Conservation (phyloP, 148 eudicot species). For the Euryodendron excelsum region DNA sequence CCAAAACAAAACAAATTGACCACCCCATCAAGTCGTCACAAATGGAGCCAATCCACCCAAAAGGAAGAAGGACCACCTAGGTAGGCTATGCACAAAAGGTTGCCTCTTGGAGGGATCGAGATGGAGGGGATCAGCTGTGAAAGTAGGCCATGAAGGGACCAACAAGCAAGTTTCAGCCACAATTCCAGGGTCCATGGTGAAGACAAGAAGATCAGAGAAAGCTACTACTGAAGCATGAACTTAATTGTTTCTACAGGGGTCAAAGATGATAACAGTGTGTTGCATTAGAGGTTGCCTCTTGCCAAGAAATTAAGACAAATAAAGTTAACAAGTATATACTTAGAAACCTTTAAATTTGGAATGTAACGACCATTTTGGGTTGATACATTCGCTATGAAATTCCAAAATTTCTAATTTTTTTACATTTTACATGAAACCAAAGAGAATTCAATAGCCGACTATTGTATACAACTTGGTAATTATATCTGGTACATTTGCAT, state of each 20-base stretch:
- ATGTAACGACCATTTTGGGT: neutral
- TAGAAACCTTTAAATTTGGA: neutral
- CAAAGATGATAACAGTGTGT: too few species aligned
- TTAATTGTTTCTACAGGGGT: too few species aligned
- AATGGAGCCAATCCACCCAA: constrained; percentile 13
- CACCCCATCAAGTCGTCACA: neutral
- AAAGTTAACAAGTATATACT: neutral
- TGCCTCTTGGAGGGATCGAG: constrained; percentile 13
- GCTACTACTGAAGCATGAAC: too few species aligned
- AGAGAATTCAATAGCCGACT: neutral
- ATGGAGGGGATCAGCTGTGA: constrained; percentile 1
- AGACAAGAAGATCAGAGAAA: too few species aligned
- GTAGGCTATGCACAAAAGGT: constrained; percentile 1
- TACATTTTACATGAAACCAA: neutral
- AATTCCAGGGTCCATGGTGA: too few species aligned
- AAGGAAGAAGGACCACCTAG: constrained; percentile 9
- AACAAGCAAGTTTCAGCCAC: too few species aligned
- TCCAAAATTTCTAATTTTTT: neutral
- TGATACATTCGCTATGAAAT: neutral
- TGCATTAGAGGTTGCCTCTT: too few species aligned
- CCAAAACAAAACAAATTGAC: constrained; percentile 7
- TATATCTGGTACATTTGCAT: neutral
- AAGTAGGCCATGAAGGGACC: neutral
- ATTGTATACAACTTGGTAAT: neutral
- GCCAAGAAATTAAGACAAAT: neutral